Evolutionary conservation across 768 basidiomycete species (phyloP).

Genomic region (Amanita rimosa): DNA sequence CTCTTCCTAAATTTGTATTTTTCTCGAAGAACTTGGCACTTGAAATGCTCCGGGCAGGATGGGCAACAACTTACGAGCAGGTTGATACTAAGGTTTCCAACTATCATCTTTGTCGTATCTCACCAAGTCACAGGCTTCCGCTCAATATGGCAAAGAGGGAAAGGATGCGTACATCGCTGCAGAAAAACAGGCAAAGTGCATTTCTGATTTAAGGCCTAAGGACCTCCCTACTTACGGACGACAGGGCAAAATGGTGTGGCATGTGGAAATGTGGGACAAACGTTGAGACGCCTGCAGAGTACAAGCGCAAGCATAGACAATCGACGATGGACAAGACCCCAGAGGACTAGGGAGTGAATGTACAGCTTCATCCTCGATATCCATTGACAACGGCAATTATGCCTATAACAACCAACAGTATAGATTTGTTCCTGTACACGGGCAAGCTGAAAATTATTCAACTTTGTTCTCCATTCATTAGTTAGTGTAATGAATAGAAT

Average conservation of each 20-base stretch:
- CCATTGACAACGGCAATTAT: not conserved
- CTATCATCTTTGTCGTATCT: not conserved
- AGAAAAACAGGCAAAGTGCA: conserved; percentile 62
- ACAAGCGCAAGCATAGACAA: conserved; percentile 52
- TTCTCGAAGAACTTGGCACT: conserved; percentile 41
- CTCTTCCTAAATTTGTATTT: conserved; percentile 33
- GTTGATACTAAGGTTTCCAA: conserved; percentile 12
- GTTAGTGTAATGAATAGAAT: too few relatives aligned
- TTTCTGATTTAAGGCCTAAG: not conserved
- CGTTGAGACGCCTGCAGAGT: conserved; percentile 67
- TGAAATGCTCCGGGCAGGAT: conserved; percentile 75
- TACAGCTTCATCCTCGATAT: not conserved
- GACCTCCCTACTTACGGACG: not conserved
- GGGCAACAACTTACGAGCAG: conserved; percentile 67
- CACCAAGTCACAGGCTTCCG: conserved; percentile 35
- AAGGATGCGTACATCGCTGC: conserved; percentile 51
- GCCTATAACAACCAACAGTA: too few relatives aligned
- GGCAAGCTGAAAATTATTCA: too few relatives aligned
- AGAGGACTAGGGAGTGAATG: not conserved
- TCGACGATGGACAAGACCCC: not conserved
- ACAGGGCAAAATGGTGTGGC: conserved; percentile 50
- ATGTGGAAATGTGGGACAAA: conserved; percentile 56
- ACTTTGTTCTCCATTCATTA: too few relatives aligned
- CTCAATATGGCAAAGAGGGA: conserved; percentile 65
- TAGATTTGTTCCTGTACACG: too few relatives aligned